Evolutionary conservation across 345 rosid species (phyloP).

Genomic region (Noccaea bulbosa): DNA sequence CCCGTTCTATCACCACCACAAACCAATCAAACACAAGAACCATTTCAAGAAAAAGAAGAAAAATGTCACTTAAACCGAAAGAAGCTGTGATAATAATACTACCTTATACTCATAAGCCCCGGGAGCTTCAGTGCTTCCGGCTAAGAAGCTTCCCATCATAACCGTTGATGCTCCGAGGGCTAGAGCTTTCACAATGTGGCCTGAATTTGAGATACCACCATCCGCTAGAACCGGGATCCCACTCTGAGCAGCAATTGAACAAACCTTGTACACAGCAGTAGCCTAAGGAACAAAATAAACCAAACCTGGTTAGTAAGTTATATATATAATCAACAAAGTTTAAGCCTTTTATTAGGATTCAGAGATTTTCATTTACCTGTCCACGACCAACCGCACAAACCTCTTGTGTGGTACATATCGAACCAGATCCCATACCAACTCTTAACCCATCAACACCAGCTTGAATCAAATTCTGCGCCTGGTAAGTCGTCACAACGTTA

Average conservation of each 20-base stretch:
- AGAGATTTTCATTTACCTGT: slow-evolving; percentile 59
- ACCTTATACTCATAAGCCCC: slow-evolving; percentile 74
- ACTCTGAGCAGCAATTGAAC: slow-evolving; percentile 69
- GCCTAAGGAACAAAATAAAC: slow-evolving; percentile 54
- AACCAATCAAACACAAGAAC: slow-evolving; percentile 7
- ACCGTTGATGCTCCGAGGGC: slow-evolving; percentile 91
- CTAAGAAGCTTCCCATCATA: slow-evolving; percentile 97
- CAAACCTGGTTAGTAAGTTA: background rate
- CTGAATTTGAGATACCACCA: slow-evolving; percentile 96
- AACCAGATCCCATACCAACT: slow-evolving; percentile 97
- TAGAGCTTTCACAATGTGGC: slow-evolving; percentile 93
- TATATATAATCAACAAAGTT: background rate
- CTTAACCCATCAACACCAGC: slow-evolving; percentile 85
- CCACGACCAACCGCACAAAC: slow-evolving; percentile 97
- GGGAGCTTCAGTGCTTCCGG: slow-evolving; percentile 93
- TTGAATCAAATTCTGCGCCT: slow-evolving; percentile 83
- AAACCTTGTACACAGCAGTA: slow-evolving; percentile 94
- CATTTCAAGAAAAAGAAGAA: background rate
- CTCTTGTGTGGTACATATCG: slow-evolving; percentile 95
- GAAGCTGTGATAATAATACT: slow-evolving; percentile 38
- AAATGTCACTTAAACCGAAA: slow-evolving; percentile 6
- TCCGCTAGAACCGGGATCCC: slow-evolving; percentile 92
- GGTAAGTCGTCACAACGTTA: slow-evolving; percentile 82
- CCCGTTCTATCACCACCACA: slow-evolving; percentile 56
- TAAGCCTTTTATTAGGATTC: background rate